Conservation (phyloP, 768 basidiomycete genomes). For the Phanerodontia chrysosporium region DNA sequence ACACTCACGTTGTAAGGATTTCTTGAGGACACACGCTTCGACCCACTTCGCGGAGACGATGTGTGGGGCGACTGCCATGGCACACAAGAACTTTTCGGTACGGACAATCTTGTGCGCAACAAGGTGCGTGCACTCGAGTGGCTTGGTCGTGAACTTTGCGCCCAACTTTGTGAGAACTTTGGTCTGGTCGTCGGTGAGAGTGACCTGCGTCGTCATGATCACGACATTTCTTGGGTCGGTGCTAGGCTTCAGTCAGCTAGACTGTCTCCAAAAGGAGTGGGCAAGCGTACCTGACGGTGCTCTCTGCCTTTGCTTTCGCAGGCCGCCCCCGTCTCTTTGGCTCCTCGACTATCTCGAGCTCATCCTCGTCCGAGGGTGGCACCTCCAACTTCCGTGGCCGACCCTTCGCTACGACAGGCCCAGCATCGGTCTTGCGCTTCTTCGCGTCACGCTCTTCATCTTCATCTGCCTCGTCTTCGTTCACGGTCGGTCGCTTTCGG, state of each 20-base stretch:
- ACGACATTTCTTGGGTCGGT: constrained; percentile 28
- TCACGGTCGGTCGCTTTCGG: constrained; percentile 25
- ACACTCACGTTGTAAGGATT: constrained; percentile 59
- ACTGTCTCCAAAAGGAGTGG: not conserved
- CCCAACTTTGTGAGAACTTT: constrained; percentile 70
- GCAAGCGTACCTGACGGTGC: constrained; percentile 24
- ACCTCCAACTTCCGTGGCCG: constrained; percentile 9
- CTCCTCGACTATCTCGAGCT: constrained; percentile 8
- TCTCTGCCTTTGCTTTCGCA: not conserved
- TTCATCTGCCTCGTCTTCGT: constrained; percentile 5
- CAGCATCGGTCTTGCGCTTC: constrained; percentile 16
- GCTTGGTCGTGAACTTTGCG: constrained; percentile 54
- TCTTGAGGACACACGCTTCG: constrained; percentile 48
- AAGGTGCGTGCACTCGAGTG: constrained; percentile 76
- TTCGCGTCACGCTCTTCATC: constrained; percentile 24
- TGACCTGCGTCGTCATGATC: constrained; percentile 68
- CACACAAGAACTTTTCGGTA: constrained; percentile 86
- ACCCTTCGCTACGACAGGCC: not conserved
- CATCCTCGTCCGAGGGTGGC: constrained; percentile 7
- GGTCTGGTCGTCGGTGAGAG: constrained; percentile 49
- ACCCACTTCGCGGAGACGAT: constrained; percentile 73
- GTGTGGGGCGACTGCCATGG: constrained; percentile 57
- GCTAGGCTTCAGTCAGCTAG: not conserved
- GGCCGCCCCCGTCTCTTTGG: constrained; percentile 23
- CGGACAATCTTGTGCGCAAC: constrained; percentile 65